A percentile compares a stretch with the other conserved stretches of the same genome.
phyloP scores from a whole-genome alignment of 1,284 basidiomycete genomes.

The Naganishia cerealis region DNA sequence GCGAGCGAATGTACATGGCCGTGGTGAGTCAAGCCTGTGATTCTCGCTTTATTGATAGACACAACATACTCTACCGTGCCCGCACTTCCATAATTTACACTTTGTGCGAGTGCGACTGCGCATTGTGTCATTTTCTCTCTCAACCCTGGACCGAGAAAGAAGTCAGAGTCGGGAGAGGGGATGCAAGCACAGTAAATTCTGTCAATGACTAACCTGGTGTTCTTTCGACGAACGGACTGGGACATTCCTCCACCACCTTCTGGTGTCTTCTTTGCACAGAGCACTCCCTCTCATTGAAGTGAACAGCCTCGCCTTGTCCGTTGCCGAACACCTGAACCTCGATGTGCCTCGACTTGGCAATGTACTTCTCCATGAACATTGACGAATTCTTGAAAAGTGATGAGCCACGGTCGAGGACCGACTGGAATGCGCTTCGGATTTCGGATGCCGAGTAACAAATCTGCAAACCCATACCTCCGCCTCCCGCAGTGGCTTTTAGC shows the following conservation, averaged over 20 bases:
- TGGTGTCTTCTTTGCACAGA: constrained; percentile 70
- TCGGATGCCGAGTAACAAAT: constrained; percentile 55
- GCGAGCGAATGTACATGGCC: background rate
- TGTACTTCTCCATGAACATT: constrained; percentile 66
- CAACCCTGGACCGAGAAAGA: constrained; percentile 35
- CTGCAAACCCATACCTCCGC: constrained; percentile 70
- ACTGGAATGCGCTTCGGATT: constrained; percentile 36
- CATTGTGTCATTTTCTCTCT: constrained; percentile 38
- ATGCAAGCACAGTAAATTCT: constrained; percentile 57
- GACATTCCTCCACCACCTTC: constrained; percentile 70
- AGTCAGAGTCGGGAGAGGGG: constrained; percentile 36
- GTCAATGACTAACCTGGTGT: constrained; percentile 43
- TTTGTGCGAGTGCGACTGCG: constrained; percentile 38
- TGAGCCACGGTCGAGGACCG: constrained; percentile 38
- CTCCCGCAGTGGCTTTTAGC: constrained; percentile 69
- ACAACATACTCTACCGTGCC: constrained; percentile 48
- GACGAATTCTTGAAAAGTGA: constrained; percentile 61
- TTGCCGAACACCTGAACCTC: constrained; percentile 73
- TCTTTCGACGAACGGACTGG: constrained; percentile 30
- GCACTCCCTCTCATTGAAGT: constrained; percentile 71
- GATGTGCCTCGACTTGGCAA: constrained; percentile 62
- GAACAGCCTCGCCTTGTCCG: constrained; percentile 60
- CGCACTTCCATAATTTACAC: constrained; percentile 39
- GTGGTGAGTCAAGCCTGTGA: constrained; percentile 37
- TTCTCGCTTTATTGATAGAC: constrained; percentile 53